Percentiles rank a stretch among this genome's conserved stretches.
Conservation (phyloP, 2,329 filamentous ascomycete species). For the Fusarium tupiense region DNA sequence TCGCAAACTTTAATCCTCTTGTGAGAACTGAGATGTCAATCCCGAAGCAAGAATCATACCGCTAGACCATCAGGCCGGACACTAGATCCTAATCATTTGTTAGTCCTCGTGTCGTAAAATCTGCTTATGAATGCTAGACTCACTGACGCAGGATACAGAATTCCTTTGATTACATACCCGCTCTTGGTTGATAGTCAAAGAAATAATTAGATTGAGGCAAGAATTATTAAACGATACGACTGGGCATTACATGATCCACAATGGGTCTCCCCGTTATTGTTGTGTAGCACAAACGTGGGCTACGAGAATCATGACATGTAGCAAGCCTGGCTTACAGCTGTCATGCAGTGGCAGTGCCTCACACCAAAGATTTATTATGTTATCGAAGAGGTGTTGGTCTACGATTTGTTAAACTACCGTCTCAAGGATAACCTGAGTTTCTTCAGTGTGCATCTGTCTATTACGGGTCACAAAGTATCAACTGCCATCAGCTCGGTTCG, state of each 20-base stretch:
- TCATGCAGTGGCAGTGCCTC: not conserved
- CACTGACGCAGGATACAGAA: accelerated
- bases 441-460: not conserved
- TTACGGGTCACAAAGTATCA: not conserved
- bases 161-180: not conserved
- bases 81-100: constrained; percentile 22
- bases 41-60: constrained; percentile 36
- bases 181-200: not conserved
- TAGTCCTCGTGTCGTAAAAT: accelerated
- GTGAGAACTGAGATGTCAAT: constrained; percentile 22
- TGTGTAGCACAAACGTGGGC: not conserved
- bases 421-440: not conserved
- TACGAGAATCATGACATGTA: not conserved
- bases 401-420: no score
- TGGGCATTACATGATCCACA: no score
- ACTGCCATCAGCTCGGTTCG: no score
- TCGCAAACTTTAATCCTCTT: constrained; percentile 46
- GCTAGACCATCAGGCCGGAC: constrained; percentile 31
- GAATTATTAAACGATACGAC: accelerated
- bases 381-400: not conserved
- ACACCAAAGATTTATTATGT: not conserved
- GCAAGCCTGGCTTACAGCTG: not conserved
- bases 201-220: not conserved
- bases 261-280: not conserved
- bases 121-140: accelerated